Percentiles rank a stretch among this genome's conserved stretches.
phyloP scores from a whole-genome alignment of 2,329 filamentous ascomycete species.

The Colletotrichum falcatum region DNA sequence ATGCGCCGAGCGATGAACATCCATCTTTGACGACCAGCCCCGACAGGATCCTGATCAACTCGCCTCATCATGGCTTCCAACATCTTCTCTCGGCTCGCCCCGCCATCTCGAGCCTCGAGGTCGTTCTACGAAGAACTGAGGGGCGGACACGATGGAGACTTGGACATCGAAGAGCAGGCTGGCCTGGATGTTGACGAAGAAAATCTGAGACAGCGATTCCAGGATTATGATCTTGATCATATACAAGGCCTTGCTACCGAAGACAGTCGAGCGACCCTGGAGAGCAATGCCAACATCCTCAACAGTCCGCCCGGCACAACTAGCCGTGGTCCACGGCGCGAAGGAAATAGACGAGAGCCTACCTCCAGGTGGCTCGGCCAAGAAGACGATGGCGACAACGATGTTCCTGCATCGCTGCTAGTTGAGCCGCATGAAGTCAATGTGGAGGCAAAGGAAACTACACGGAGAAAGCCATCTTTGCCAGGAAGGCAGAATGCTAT shows the following conservation, averaged over 20 bases:
- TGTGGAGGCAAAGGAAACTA: conserved; percentile 1
- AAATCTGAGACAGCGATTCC: conserved; percentile 64
- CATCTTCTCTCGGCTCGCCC: conserved; percentile 59
- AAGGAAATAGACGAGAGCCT: conserved; percentile 35
- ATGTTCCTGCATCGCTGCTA: conserved; percentile 73
- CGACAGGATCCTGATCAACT: neutral
- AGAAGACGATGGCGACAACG: conserved; percentile 67
- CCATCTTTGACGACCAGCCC: neutral
- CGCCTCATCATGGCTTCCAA: conserved; percentile 57
- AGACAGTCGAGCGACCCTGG: conserved; percentile 60
- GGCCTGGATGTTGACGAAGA: conserved; percentile 64
- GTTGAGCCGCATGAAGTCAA: conserved; percentile 61
- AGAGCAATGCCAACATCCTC: conserved; percentile 48
- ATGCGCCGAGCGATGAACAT: conserved; percentile 20
- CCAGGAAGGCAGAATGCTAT: conserved; percentile 44
- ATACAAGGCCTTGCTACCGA: conserved; percentile 56
- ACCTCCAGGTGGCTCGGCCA: conserved; percentile 49
- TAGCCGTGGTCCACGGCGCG: neutral
- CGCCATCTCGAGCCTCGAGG: conserved; percentile 49
- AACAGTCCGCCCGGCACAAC: conserved; percentile 27
- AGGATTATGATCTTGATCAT: conserved; percentile 61
- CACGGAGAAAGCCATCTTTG: neutral
- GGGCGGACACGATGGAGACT: conserved; percentile 52
- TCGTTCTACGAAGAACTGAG: conserved; percentile 65
- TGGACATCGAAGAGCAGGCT: conserved; percentile 56